phyloP scores from a whole-genome alignment of 148 eudicot genomes.

The Diospyros lotus region DNA sequence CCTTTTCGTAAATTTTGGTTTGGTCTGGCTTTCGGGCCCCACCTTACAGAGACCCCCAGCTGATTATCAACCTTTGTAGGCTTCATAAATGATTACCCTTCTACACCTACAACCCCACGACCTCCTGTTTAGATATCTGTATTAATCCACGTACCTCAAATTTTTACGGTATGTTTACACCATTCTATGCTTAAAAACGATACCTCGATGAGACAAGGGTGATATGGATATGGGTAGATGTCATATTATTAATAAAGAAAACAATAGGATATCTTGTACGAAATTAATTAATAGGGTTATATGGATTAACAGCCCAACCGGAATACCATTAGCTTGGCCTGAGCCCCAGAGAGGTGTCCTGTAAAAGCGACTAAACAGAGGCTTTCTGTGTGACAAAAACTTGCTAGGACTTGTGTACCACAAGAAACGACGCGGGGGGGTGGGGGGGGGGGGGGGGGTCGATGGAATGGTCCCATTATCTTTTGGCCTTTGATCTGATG shows the following conservation, averaged over 20 bases:
- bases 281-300: too few species aligned
- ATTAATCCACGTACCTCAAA: too few species aligned
- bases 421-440: neutral
- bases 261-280: too few species aligned
- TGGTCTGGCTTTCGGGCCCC: conserved; percentile 7
- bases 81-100: neutral
- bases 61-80: conserved; percentile 5
- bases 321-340: too few species aligned
- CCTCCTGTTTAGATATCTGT: neutral
- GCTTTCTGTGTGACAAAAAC: neutral
- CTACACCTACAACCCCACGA: conserved; percentile 3
- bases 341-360: neutral
- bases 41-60: neutral
- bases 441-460: neutral
- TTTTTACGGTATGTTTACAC: too few species aligned
- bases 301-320: too few species aligned
- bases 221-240: too few species aligned
- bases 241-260: too few species aligned
- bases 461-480: neutral
- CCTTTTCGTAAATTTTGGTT: conserved; percentile 6
- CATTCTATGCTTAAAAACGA: too few species aligned
- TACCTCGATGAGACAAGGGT: too few species aligned
- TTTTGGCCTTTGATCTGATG: neutral
- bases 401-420: neutral
- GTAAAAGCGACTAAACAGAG: neutral